Conservation (phyloP, 345 rosid species). For the Dipteronia sinensis region DNA sequence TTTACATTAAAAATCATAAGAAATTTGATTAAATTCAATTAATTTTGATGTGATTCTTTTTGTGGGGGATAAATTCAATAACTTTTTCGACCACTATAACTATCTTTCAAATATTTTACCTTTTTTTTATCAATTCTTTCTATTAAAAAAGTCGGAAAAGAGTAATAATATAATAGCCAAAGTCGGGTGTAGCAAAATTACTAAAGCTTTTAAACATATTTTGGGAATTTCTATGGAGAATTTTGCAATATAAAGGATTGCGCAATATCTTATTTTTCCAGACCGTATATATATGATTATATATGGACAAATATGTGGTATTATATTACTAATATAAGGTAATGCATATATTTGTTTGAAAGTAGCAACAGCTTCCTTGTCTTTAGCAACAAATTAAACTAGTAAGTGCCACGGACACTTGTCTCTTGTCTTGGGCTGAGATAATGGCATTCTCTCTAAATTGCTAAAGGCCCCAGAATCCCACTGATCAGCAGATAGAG, state of each 20-base stretch:
- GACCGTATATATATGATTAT: background rate
- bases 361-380: background rate
- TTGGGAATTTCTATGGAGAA: too few relatives aligned
- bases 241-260: background rate
- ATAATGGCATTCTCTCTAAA: background rate
- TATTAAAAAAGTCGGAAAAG: too few relatives aligned
- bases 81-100: too few relatives aligned
- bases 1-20: too few relatives aligned
- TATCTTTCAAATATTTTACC: too few relatives aligned
- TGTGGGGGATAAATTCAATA: too few relatives aligned
- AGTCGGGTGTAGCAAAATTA: too few relatives aligned
- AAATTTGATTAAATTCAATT: too few relatives aligned
- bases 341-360: background rate
- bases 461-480: background rate
- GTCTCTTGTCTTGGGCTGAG: background rate
- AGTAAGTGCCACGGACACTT: background rate
- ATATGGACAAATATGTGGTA: background rate
- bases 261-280: background rate
- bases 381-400: conserved; percentile 6
- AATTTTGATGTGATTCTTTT: too few relatives aligned
- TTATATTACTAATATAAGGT: background rate
- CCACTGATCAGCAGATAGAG: background rate
- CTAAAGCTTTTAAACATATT: too few relatives aligned
- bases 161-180: too few relatives aligned
- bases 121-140: too few relatives aligned